phyloP scores from a whole-genome alignment of 257 asterid species.

The Primulina eburnea region DNA sequence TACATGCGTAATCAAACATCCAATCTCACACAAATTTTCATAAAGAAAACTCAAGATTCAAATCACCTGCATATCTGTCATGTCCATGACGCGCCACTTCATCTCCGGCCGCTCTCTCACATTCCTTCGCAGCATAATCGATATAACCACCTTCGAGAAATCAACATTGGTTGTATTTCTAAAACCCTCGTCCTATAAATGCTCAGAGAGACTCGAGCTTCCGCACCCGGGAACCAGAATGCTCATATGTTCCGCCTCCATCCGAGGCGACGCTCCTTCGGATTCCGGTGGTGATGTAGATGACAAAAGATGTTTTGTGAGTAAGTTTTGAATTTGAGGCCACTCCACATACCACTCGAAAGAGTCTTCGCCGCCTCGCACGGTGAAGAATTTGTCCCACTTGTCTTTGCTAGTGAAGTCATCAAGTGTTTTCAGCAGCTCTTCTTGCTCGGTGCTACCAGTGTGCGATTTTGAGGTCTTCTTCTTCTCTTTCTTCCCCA shows the following conservation, averaged over 20 bases:
- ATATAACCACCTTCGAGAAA: conserved; percentile 85
- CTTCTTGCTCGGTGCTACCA: conserved; percentile 37
- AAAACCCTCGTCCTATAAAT: conserved; percentile 71
- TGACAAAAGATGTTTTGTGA: conserved; percentile 37
- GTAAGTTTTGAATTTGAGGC: conserved; percentile 54
- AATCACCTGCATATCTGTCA: conserved; percentile 81
- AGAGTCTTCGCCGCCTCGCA: conserved; percentile 68
- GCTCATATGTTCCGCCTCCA: conserved; percentile 29
- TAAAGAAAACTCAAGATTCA: neutral
- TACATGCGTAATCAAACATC: neutral
- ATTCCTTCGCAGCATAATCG: conserved; percentile 75
- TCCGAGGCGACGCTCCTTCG: neutral
- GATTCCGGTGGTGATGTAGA: conserved; percentile 11
- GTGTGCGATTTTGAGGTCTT: conserved; percentile 4
- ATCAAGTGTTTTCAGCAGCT: conserved; percentile 59
- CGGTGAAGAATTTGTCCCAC: conserved; percentile 83
- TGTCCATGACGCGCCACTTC: conserved; percentile 98
- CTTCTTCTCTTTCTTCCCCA: conserved; percentile 40
- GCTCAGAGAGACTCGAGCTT: conserved; percentile 87
- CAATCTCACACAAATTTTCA: neutral
- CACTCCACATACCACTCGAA: conserved; percentile 98
- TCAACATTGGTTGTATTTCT: conserved; percentile 67
- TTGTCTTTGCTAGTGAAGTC: conserved; percentile 86
- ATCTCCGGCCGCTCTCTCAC: conserved; percentile 70
- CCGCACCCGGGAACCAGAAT: conserved; percentile 95